Evolutionary conservation across 192 early-diverging fungal genomes (phyloP), one percentile per base, ranked within the genome.

Genomic region (Glomus cerebriforme): DNA sequence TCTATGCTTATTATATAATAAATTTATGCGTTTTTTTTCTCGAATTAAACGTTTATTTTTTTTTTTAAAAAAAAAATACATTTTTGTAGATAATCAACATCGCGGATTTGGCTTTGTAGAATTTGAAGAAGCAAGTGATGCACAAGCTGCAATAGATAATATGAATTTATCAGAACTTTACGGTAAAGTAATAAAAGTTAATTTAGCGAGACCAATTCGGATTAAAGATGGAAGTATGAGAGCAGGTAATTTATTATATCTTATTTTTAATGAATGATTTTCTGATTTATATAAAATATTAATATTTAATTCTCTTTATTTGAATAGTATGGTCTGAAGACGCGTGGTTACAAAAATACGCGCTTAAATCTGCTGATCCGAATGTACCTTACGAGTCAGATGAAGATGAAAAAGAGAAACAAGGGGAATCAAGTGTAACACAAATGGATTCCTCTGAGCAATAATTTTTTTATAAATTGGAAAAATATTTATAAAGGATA

Each of bases 91-190:
- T 45, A 92, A 91, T 73, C 85, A 85, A 35, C 97, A 98, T 83
- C 90, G 96, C 49, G 98, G 98, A 12, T 98, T 98, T 82, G 97
- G 93, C 15, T 98, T 99, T 84, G 87, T 99, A 22, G 96, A 98
- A 82, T 99, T 94, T 81, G 97, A 98, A 80, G 82, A 87, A 19
- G 79, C 90, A 8, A 91, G 88, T 39, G 97, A 99, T 85, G 95
- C 95, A 3, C 31, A 80, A 59, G 95, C 93, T 26, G 96, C 98
- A n/a, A 91, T 94, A 65, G 94, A 96, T 81, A 99, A 99, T 87
- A 95, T 99, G 96, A 83, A 95, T 79, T 82, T 92, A 32, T 88
- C 93, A 45, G 97, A 99, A 84, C 83, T 99, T 59, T 92, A 91
- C 82, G 97, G 97, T 12, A 90, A 88, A 54, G 94, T 96, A 6